A percentile compares a stretch with the other conserved stretches of the same genome.
Conservation (phyloP, 306 rosid genomes). For the Amphicarpaea edgeworthii region DNA sequence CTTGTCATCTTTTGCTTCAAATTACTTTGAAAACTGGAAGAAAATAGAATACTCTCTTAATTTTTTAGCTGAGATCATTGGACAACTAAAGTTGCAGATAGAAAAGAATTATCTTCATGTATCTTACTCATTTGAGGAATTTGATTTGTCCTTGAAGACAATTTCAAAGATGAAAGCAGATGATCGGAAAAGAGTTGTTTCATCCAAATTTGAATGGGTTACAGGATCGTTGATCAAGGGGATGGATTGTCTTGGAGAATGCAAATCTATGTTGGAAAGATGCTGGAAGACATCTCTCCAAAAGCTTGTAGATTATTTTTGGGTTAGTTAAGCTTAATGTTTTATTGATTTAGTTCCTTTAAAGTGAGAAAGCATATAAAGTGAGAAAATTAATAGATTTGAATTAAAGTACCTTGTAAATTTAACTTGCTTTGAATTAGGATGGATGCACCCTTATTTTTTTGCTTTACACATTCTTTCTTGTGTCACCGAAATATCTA, state of each 20-base stretch:
- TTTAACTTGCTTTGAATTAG: neutral
- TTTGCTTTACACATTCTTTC: neutral
- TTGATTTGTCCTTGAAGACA: slow-evolving; percentile 60
- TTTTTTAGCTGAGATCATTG: no score
- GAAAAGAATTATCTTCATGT: slow-evolving; percentile 45
- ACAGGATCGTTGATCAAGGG: slow-evolving; percentile 74
- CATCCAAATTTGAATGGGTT: slow-evolving; percentile 94
- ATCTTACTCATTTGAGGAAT: slow-evolving; percentile 57
- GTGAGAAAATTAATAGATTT: no score
- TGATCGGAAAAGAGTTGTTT: no score
- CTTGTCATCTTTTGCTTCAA: slow-evolving; percentile 50
- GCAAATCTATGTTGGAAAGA: slow-evolving; percentile 88
- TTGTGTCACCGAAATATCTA: neutral
- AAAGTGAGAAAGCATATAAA: no score
- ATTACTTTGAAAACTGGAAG: slow-evolving; percentile 52
- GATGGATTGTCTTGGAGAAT: slow-evolving; percentile 94
- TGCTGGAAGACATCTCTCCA: slow-evolving; percentile 59
- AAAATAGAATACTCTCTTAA: no score
- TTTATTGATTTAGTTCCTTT: neutral
- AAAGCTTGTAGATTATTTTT: slow-evolving; percentile 57
- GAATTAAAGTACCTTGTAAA: neutral
- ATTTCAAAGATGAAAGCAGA: slow-evolving; percentile 69
- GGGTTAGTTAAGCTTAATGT: slow-evolving; percentile 60
- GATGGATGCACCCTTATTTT: neutral
- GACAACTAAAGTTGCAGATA: slow-evolving; percentile 56